Base-by-base conservation (phyloP, 306 rosid species). In the Oxytropis ochrocephala region DNA sequence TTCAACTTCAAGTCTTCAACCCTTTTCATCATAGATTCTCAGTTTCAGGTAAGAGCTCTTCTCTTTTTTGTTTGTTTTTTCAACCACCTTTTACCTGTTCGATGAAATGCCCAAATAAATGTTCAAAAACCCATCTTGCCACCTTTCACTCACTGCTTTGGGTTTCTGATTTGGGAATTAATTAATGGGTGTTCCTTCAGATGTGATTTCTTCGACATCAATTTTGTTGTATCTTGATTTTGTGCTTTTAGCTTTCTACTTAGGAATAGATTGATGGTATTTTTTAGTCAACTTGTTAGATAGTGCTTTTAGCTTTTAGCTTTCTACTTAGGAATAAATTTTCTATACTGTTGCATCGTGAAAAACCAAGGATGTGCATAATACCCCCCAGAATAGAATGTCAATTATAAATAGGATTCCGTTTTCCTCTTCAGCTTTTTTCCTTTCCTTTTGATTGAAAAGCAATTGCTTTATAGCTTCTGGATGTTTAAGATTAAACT, bases 91-190 rank as follows among this genome's bases (percentile, higher is more conserved):
- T 38, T 36, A 30, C 11, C 32, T 71, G 74, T 78, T 78, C 5
- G 82, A 38, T 5, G 64, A 78, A 78, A 71, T 71, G 53, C 82
- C 74, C 43, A 21, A 17, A 8, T 48, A 64, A 24, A 24, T 24
- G 29, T 24, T 30, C 6, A 36, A 70, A 54, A 0, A 35, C 12
- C 9, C 17, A 16, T 14, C 8, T 36, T 77, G 72, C 7, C 21
- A 16, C 5, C 44, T 21, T 18, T 4, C n/a, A 36, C 43, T 54
- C 50, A 27, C 52, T 35, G 38, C 24, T 14, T 63, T 24, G 56
- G 78, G 30, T 30, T 74, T 63, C 64, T 62, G 21, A 50, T 36
- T 74, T 75, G 47, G 60, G 42, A 47, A 43, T 30, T 32, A 16
- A 41, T 42, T 10, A 2, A 30, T 30, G 30, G 18, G 10, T 27